These are phyloP conservation scores for Zasmidium cellare DNA, from an alignment of 2,329 filamentous ascomycete species.

Conservation along the genomic window DNA sequence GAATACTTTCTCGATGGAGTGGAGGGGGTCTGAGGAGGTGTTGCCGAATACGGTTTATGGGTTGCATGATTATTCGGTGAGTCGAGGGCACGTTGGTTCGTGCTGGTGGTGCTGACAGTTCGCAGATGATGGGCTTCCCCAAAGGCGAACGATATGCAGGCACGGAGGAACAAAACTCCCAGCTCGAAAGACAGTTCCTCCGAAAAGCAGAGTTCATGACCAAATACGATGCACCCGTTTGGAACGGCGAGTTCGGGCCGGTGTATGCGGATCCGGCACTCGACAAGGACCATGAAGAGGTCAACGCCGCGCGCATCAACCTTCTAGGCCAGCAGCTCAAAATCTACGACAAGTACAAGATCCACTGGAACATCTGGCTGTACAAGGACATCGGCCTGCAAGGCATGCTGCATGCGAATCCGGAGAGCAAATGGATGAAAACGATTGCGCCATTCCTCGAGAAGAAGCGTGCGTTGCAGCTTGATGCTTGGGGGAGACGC, in stretches of 20 bases:
- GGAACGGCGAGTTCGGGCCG: conserved; percentile 53
- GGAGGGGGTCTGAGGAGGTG: conserved; percentile 42
- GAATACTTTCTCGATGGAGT: conserved; percentile 42
- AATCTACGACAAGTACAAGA: conserved; percentile 54
- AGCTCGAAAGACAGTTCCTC: conserved; percentile 46
- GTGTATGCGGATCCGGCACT: conserved; percentile 47
- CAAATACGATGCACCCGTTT: conserved; percentile 44
- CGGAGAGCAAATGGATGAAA: conserved; percentile 43
- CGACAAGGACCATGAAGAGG: conserved; percentile 39
- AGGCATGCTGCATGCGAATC: conserved; percentile 31
- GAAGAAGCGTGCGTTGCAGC: conserved; percentile 55
- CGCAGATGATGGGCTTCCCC: conserved; percentile 50
- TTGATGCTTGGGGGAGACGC: conserved; percentile 57
- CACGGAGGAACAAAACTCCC: conserved; percentile 44
- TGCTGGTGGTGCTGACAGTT: too few species aligned
- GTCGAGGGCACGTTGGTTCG: too few species aligned
- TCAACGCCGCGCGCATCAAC: conserved; percentile 45
- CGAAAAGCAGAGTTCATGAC: conserved; percentile 52
- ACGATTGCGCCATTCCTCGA: conserved; percentile 54
- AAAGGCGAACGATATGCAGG: conserved; percentile 44
- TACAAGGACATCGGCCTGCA: conserved; percentile 39
- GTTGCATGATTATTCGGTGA: conserved; percentile 53
- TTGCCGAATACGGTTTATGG: conserved; percentile 46
- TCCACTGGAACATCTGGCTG: conserved; percentile 56
- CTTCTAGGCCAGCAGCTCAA: conserved; percentile 48